These are phyloP conservation scores for Xylariaceae sp. DNA, from an alignment of 2,329 filamentous ascomycete genomes.

Conservation along the genomic window DNA sequence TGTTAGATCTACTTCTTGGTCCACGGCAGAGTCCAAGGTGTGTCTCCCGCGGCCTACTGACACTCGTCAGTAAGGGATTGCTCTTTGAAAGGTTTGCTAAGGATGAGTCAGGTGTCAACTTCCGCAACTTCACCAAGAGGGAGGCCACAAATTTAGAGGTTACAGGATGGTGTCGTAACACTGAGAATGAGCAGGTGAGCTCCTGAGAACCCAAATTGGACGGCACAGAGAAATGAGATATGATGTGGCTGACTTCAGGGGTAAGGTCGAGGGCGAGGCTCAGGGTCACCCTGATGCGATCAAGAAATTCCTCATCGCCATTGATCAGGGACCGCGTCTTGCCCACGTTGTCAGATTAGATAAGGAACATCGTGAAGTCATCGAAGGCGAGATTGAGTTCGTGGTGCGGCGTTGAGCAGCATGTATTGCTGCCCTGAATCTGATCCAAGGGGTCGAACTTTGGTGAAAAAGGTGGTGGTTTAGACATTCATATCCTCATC, in stretches of 20 bases:
- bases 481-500: not conserved
- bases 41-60: not conserved
- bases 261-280: conserved; percentile 80
- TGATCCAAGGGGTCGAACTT: not conserved
- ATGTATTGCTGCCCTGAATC: not conserved
- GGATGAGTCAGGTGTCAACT: conserved; percentile 46
- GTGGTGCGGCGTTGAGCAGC: conserved; percentile 41
- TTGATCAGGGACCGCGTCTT: conserved; percentile 67
- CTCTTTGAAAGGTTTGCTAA: conserved; percentile 8
- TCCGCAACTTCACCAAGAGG: conserved; percentile 52
- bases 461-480: not conserved
- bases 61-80: not conserved
- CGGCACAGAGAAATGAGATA: no score
- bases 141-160: conserved; percentile 46
- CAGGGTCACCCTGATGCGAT: conserved; percentile 67
- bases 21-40: conserved; percentile 67
- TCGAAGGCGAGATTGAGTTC: conserved; percentile 66
- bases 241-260: conserved; percentile 18
- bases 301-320: conserved; percentile 64
- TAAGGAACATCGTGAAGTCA: conserved; percentile 57
- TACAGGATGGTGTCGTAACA: conserved; percentile 60
- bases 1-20: conserved; percentile 56
- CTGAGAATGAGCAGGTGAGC: conserved; percentile 48
- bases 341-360: conserved; percentile 72
- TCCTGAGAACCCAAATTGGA: no score